These are phyloP conservation scores for Pulveroboletus sp. DNA, from an alignment of 768 basidiomycete genomes.

Conservation along the genomic window DNA sequence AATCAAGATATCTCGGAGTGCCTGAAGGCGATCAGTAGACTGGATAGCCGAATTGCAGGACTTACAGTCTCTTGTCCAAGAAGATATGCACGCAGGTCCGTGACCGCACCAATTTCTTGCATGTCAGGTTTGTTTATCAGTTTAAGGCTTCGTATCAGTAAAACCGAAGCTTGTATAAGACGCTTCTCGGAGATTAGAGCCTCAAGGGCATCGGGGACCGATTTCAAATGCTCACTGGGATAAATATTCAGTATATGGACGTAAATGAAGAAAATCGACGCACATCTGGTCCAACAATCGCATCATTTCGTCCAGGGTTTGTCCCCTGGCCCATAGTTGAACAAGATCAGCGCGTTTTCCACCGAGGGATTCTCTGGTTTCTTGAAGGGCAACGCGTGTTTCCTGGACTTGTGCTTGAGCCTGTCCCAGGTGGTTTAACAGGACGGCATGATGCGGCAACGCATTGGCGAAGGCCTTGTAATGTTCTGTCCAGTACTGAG, in stretches of 20 bases:
- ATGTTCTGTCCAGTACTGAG: conserved; percentile 54
- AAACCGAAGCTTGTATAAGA: conserved; percentile 80
- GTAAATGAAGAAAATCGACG: conserved; percentile 26
- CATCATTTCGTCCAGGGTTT: conserved; percentile 95
- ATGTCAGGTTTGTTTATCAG: conserved; percentile 90
- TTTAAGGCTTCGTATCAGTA: conserved; percentile 86
- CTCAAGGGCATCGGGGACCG: conserved; percentile 89
- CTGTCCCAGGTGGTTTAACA: conserved; percentile 67
- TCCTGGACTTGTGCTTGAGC: conserved; percentile 74
- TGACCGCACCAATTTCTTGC: conserved; percentile 91
- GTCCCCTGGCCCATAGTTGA: conserved; percentile 85
- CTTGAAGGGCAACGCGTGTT: conserved; percentile 67
- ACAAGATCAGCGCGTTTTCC: conserved; percentile 86
- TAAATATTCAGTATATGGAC: conserved; percentile 16
- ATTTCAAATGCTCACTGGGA: conserved; percentile 80
- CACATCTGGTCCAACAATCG: conserved; percentile 93
- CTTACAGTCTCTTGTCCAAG: conserved; percentile 81
- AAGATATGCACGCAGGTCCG: conserved; percentile 85
- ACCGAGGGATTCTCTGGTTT: conserved; percentile 76
- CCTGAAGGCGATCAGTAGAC: conserved; percentile 47
- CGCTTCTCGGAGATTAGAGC: conserved; percentile 95
- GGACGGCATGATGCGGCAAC: conserved; percentile 82
- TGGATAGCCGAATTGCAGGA: conserved; percentile 12
- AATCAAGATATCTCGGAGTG: conserved; percentile 85
- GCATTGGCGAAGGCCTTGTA: conserved; percentile 96